phyloP scores from a whole-genome alignment of 1,139 yeast species.

The Candida tetrigidarum region DNA sequence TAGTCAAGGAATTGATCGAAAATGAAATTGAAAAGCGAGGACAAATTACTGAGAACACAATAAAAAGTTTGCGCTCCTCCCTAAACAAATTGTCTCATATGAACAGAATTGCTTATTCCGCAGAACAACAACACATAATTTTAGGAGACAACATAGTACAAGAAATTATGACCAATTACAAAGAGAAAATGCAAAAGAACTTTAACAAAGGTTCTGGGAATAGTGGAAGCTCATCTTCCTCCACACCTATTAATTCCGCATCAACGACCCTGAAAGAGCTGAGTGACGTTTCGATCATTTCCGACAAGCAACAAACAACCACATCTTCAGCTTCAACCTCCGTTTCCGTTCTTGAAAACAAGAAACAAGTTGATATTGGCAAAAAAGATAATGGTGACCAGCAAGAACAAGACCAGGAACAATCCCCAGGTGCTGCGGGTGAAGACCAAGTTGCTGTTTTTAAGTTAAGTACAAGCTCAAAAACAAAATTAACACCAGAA shows the following conservation, averaged over 20 bases:
- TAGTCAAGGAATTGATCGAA: conserved; percentile 15
- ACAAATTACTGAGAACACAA: conserved; percentile 14
- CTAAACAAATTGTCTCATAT: conserved; percentile 14
- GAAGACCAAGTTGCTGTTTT: conserved; percentile 1
- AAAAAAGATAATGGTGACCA: neutral
- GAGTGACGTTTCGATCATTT: neutral
- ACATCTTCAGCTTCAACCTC: neutral
- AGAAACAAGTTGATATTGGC: neutral
- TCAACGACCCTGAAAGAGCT: conserved; percentile 9
- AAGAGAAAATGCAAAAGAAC: conserved; percentile 2
- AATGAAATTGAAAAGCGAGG: conserved; percentile 10
- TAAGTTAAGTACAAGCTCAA: conserved; percentile 15
- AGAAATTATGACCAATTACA: conserved; percentile 11
- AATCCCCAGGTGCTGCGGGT: conserved; percentile 3
- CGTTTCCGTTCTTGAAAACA: neutral
- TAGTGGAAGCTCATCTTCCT: conserved; percentile 5
- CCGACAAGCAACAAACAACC: neutral
- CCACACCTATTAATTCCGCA: conserved; percentile 4
- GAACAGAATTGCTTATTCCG: conserved; percentile 16
- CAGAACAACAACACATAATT: conserved; percentile 12
- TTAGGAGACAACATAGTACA: conserved; percentile 15
- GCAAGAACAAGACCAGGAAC: conserved; percentile 3
- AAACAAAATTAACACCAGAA: conserved; percentile 15
- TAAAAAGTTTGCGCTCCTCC: conserved; percentile 16
- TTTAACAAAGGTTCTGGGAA: neutral